These are phyloP conservation scores for Chaetomium tenue DNA, from an alignment of 495 filamentous ascomycete genomes.

Conservation along the genomic window DNA sequence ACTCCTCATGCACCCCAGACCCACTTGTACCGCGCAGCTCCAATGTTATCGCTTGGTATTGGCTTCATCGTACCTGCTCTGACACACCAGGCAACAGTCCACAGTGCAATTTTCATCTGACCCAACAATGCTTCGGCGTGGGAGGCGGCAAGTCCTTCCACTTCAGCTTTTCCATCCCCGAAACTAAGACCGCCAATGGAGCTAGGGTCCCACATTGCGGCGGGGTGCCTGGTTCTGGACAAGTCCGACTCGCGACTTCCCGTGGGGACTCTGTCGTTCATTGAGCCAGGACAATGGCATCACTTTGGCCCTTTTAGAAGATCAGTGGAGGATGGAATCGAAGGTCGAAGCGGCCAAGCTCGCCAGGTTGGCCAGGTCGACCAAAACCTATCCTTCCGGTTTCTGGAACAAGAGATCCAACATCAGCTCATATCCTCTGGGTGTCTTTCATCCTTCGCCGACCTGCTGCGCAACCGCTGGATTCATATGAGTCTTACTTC, in stretches of 20 bases:
- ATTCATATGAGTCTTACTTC: constrained; percentile 43
- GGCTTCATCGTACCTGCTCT: neutral
- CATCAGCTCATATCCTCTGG: constrained; percentile 28
- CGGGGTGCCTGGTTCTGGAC: constrained; percentile 38
- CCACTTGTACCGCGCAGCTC: neutral
- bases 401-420: constrained; percentile 34
- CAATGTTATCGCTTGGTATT: constrained; percentile 3
- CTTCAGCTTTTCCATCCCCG: neutral
- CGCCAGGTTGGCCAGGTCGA: too few species aligned
- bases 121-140: neutral
- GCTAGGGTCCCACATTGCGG: constrained; percentile 33
- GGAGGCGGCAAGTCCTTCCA: neutral
- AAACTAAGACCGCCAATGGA: neutral
- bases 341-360: neutral
- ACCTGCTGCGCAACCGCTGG: constrained; percentile 36
- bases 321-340: neutral
- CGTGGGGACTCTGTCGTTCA: constrained; percentile 11
- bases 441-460: neutral
- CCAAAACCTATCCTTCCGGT: neutral
- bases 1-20: neutral
- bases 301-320: constrained; percentile 24
- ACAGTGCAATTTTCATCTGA: neutral
- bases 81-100: constrained; percentile 7
- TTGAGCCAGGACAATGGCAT: constrained; percentile 23
- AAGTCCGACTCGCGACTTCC: constrained; percentile 6